A percentile compares a stretch with the other conserved stretches of the same genome.
These are phyloP conservation scores for Simmondsia chinensis DNA, from an alignment of 148 eudicot species.

Conservation along the genomic window DNA sequence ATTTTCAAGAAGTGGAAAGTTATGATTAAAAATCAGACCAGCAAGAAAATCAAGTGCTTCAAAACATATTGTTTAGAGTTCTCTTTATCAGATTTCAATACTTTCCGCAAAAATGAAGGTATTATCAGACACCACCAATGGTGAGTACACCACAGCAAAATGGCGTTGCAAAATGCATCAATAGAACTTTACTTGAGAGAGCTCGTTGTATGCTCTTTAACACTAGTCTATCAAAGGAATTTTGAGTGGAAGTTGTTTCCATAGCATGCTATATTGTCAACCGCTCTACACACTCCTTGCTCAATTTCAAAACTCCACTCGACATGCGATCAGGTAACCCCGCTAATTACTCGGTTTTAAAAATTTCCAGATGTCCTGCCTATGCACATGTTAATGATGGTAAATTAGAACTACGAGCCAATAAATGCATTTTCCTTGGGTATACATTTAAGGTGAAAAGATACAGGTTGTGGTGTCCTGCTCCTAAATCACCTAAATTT, in stretches of 20 bases:
- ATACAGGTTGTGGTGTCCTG: background rate
- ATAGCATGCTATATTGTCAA: no score
- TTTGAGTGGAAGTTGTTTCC: no score
- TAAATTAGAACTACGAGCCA: background rate
- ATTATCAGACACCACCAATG: background rate
- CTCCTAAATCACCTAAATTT: no score
- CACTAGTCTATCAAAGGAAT: no score
- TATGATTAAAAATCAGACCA: background rate
- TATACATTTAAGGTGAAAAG: background rate
- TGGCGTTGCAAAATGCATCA: background rate
- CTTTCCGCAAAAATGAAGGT: background rate
- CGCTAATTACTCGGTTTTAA: background rate
- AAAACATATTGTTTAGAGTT: background rate
- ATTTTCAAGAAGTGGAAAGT: background rate
- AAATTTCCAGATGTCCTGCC: background rate
- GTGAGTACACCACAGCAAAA: background rate
- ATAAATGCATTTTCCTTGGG: background rate
- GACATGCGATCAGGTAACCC: background rate
- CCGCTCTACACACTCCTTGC: no score
- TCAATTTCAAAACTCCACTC: no score
- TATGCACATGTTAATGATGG: background rate
- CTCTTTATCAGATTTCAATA: background rate
- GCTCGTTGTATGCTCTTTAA: no score
- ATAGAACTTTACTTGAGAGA: no score
- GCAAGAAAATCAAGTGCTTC: background rate